Evolutionary conservation across 768 basidiomycete genomes (phyloP), one percentile per base, ranked within the genome.

Genomic region (Crepidotus variabilis): DNA sequence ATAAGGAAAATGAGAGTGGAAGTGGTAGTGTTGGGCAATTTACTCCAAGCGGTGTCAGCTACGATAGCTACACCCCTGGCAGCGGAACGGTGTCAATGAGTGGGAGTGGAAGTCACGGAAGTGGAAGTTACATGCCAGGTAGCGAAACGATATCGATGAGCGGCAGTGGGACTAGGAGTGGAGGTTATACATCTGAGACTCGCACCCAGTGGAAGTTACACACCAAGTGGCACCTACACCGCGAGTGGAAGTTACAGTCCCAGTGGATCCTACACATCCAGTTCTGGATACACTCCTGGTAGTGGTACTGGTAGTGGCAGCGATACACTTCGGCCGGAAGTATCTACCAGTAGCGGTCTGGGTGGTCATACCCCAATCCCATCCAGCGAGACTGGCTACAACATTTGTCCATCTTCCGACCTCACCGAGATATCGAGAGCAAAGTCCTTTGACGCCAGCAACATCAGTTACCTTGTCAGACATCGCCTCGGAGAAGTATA

Each of bases 1-100:
- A 88, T 58, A 86, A 84, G 65, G 86, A 86, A 67, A 85, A 86
- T 60, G 68, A 66, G 5, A 61, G 57, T 8, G 65, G 59, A 8
- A 53, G 58, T 35, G 47, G 59, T 20, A 60, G 62, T 43, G 39
- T 43, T 43, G 39, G 14, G 18, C 39, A 14, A 20, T 43, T 43
- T 11, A 43, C 39, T 3, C 39, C 39, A 3, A 43, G 39, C 18
- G 39, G 39, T 14, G 39, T 43, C 13, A 43, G 39, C 13, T 43
- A 43, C 13, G 39, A 20, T 5, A 43, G 14, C 5, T 43, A 43
- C 39, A 43, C 39, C 14, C 39, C 39, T 14, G 39, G 39, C 39
- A 11, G 28, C 43, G 54, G 50, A 60, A 57, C 35, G 35, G 35
- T 36, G 1, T 62, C 60, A 0, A 62, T 59, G 1, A 65, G 69